These are phyloP conservation scores for Geranomyces variabilis DNA, from an alignment of 192 early-diverging fungal species.

Conservation along the genomic window DNA sequence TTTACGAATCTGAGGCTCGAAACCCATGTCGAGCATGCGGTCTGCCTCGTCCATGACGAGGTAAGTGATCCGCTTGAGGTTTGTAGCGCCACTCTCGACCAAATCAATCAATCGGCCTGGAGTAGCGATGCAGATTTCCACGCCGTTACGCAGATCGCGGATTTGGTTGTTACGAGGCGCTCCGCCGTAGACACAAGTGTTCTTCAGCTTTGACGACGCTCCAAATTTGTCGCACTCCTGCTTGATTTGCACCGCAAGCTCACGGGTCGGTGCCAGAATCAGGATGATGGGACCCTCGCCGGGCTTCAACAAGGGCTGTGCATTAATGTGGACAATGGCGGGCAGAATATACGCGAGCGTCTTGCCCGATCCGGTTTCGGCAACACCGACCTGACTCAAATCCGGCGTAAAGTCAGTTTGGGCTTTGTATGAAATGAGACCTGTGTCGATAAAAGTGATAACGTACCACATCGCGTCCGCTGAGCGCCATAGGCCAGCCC, in stretches of 20 bases:
- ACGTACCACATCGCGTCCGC: constrained; percentile 83
- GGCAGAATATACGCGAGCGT: constrained; percentile 93
- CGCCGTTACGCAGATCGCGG: constrained; percentile 78
- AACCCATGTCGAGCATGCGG: constrained; percentile 99
- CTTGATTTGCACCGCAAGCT: constrained; percentile 97
- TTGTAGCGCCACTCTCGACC: constrained; percentile 84
- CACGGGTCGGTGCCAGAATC: constrained; percentile 94
- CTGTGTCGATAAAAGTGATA: no score
- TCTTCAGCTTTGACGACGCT: constrained; percentile 83
- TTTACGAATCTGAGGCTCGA: constrained; percentile 97
- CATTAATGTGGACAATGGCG: constrained; percentile 98
- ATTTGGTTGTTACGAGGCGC: constrained; percentile 90
- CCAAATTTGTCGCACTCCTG: constrained; percentile 95
- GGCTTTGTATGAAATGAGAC: no score
- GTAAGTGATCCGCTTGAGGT: constrained; percentile 92
- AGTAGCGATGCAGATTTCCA: constrained; percentile 97
- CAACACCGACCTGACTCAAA: constrained; percentile 46
- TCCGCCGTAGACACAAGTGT: constrained; percentile 95
- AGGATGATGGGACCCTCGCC: constrained; percentile 98
- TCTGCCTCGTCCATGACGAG: constrained; percentile 98
- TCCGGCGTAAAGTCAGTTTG: no score
- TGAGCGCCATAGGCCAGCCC: constrained; percentile 98
- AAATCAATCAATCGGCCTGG: constrained; percentile 98
- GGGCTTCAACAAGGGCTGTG: constrained; percentile 86
- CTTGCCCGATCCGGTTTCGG: constrained; percentile 72